phyloP scores from a whole-genome alignment of 352 stramenopile species.

The Elongisporangium anandrum region DNA sequence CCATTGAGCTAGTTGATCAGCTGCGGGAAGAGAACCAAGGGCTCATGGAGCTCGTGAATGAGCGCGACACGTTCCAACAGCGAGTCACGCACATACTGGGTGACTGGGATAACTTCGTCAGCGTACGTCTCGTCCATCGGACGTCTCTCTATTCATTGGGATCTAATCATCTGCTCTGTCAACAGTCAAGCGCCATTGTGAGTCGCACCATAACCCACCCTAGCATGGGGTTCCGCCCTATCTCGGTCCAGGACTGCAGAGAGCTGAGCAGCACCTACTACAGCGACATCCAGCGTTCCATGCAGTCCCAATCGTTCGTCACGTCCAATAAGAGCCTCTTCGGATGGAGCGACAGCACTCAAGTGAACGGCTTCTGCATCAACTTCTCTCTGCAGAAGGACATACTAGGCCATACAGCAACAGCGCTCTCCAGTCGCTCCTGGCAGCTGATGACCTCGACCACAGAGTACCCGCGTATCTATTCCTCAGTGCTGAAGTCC shows the following conservation, averaged over 20 bases:
- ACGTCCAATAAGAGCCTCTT: background rate
- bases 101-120: background rate
- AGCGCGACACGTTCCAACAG: background rate
- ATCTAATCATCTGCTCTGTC: no score
- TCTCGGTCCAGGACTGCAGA: background rate
- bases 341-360: background rate
- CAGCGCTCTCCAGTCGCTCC: background rate
- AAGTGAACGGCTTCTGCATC: background rate
- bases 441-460: background rate
- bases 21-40: conserved; percentile 45
- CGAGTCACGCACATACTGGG: background rate
- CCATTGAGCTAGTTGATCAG: conserved; percentile 42
- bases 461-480: background rate
- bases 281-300: background rate
- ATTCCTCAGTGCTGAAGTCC: background rate
- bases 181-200: background rate
- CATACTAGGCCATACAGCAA: background rate
- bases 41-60: conserved; percentile 11
- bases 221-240: background rate
- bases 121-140: background rate
- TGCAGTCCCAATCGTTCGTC: background rate
- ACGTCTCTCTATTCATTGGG: background rate
- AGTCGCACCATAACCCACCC: background rate
- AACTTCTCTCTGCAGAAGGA: background rate
- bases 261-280: background rate